A percentile compares a stretch with the other conserved stretches of the same genome.
Evolutionary conservation across 257 asterid genomes (phyloP).

Genomic region (Fraxinus quadrangulata): DNA sequence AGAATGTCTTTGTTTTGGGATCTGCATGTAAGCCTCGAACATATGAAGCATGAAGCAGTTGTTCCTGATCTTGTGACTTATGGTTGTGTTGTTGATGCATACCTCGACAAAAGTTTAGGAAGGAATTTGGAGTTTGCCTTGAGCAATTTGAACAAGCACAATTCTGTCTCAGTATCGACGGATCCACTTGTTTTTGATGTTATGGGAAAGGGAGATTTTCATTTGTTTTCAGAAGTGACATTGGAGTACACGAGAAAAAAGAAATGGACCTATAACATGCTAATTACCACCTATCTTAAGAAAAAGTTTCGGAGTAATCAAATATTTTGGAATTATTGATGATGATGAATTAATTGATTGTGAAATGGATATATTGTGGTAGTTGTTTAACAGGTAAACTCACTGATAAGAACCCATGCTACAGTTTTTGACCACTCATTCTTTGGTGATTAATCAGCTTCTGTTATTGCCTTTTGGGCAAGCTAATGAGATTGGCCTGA

Average conservation of each 20-base stretch:
- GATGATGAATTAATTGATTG: slow-evolving; percentile 1
- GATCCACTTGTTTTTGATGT: slow-evolving; percentile 72
- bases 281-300: slow-evolving; percentile 59
- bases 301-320: slow-evolving; percentile 67
- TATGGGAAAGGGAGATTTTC: slow-evolving; percentile 91
- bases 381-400: slow-evolving; percentile 6
- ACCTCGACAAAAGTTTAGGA: slow-evolving; percentile 74
- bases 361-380: slow-evolving; percentile 10
- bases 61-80: slow-evolving; percentile 88
- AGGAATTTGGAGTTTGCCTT: slow-evolving; percentile 72
- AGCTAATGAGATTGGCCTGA: not conserved
- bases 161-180: slow-evolving; percentile 47
- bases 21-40: slow-evolving; percentile 86
- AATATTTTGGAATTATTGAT: slow-evolving; percentile 88
- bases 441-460: slow-evolving; percentile 10
- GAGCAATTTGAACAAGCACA: slow-evolving; percentile 44
- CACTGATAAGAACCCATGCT: slow-evolving; percentile 12
- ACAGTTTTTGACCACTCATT: slow-evolving; percentile 14
- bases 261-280: slow-evolving; percentile 64
- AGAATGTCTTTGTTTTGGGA: slow-evolving; percentile 91
- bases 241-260: slow-evolving; percentile 48
- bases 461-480: slow-evolving; percentile 2
- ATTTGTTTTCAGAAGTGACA: slow-evolving; percentile 57
- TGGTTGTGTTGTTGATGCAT: slow-evolving; percentile 82
- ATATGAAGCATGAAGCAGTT: slow-evolving; percentile 74